These are phyloP conservation scores for Juglanconis sp. DNA, from an alignment of 2,329 filamentous ascomycete genomes.

Conservation along the genomic window DNA sequence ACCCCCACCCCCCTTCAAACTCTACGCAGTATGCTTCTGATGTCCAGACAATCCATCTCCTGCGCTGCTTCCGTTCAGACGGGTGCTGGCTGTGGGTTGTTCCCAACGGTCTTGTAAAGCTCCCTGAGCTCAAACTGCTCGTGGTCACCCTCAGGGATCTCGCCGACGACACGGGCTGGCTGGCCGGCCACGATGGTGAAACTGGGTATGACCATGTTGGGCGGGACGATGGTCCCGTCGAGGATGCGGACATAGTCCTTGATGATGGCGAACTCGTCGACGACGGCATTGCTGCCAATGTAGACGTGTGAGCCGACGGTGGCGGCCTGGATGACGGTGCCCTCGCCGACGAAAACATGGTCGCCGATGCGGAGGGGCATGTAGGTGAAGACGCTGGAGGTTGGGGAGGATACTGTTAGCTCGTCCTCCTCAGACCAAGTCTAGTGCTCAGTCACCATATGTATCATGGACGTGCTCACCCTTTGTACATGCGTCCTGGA, in stretches of 20 bases:
- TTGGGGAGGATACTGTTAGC: not conserved
- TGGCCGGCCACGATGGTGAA: slow-evolving; percentile 86
- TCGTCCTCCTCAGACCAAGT: not conserved
- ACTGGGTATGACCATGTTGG: slow-evolving; percentile 88
- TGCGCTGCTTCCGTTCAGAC: slow-evolving; percentile 24
- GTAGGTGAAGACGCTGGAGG: slow-evolving; percentile 63
- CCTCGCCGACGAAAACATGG: slow-evolving; percentile 83
- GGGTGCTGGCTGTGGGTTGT: slow-evolving; percentile 43
- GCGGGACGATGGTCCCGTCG: slow-evolving; percentile 78
- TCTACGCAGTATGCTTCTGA: not conserved
- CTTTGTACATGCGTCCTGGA: slow-evolving; percentile 77
- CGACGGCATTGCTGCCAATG: slow-evolving; percentile 71
- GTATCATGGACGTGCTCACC: slow-evolving; percentile 35
- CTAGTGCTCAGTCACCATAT: not conserved
- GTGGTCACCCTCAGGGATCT: slow-evolving; percentile 69
- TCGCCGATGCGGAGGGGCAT: slow-evolving; percentile 91
- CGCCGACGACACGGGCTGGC: slow-evolving; percentile 76
- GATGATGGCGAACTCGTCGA: slow-evolving; percentile 85
- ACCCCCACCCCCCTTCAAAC: not conserved
- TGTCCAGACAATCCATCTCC: not conserved
- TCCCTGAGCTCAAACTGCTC: slow-evolving; percentile 64
- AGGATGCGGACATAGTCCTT: slow-evolving; percentile 91
- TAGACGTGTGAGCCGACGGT: slow-evolving; percentile 81
- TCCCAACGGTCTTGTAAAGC: slow-evolving; percentile 62
- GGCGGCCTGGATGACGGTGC: slow-evolving; percentile 76